phyloP scores from a whole-genome alignment of 495 filamentous ascomycete genomes.

The Xylona heveae region DNA sequence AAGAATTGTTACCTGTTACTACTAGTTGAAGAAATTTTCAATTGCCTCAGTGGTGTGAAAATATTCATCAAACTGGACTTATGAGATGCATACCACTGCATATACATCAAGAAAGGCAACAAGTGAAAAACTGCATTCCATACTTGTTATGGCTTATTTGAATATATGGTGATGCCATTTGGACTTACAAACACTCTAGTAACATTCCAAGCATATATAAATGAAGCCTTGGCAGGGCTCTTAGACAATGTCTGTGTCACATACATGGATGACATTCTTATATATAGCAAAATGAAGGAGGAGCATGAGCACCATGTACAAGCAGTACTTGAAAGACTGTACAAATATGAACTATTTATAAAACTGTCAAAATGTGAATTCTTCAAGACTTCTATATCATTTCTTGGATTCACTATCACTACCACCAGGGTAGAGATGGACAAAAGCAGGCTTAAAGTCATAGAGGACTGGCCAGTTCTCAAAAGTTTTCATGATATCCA shows the following conservation, averaged over 20 bases:
- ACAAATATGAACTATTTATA: background rate
- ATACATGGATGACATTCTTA: constrained; percentile 4
- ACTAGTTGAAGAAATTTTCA: constrained; percentile 2
- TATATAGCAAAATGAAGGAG: constrained; percentile 6
- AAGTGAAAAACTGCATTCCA: constrained; percentile 1
- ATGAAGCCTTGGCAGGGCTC: background rate
- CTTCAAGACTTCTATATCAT: background rate
- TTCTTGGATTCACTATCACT: constrained; percentile 1
- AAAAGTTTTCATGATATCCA: background rate
- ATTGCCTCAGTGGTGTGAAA: background rate
- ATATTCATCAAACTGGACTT: background rate
- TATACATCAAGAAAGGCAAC: background rate
- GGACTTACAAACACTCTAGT: constrained; percentile 6
- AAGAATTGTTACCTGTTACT: constrained; percentile 7
- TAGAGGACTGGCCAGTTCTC: constrained; percentile 2
- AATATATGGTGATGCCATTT: constrained; percentile 11
- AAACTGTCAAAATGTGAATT: constrained; percentile 3
- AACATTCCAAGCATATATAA: constrained; percentile 1
- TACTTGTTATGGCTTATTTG: constrained; percentile 4
- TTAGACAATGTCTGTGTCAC: background rate
- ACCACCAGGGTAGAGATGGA: constrained; percentile 1
- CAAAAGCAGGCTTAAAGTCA: background rate
- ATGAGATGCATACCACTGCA: background rate
- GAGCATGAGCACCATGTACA: background rate
- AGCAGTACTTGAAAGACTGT: background rate